Conservation (phyloP, 495 filamentous ascomycete genomes). For the Aspergillus sparsus region DNA sequence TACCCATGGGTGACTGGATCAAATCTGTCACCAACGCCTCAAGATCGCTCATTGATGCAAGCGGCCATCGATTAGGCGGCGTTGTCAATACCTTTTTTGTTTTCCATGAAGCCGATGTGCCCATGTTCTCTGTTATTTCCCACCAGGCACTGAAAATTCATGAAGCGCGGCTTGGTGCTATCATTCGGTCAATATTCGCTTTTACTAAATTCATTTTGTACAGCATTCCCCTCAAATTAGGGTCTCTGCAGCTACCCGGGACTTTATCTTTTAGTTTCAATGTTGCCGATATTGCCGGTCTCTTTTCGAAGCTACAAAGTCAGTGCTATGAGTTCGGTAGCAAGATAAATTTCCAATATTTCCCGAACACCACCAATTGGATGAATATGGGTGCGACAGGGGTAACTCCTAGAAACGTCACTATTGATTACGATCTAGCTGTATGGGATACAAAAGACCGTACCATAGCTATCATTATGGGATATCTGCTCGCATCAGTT, state of each 20-base stretch:
- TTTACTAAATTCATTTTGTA: conserved; percentile 38
- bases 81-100: conserved; percentile 46
- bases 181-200: conserved; percentile 26
- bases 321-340: conserved; percentile 28
- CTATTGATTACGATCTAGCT: conserved; percentile 62
- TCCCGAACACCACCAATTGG: conserved; percentile 29
- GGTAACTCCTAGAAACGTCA: conserved; percentile 22
- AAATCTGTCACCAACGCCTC: conserved; percentile 47
- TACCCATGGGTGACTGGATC: conserved; percentile 44
- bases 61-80: conserved; percentile 44
- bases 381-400: conserved; percentile 28
- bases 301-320: conserved; percentile 20
- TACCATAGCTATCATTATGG: conserved; percentile 74
- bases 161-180: conserved; percentile 39
- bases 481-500: conserved; percentile 74
- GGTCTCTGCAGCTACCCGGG: conserved; percentile 29
- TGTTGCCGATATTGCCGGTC: conserved; percentile 17
- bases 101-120: conserved; percentile 57
- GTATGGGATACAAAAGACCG: conserved; percentile 79
- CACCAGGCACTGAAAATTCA: conserved; percentile 57
- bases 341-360: conserved; percentile 22
- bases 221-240: conserved; percentile 41
- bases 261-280: conserved; percentile 26
- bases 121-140: conserved; percentile 61
- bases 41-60: conserved; percentile 50